Conservation (phyloP, 2,329 filamentous ascomycete genomes). For the Colletotrichum musicola region DNA sequence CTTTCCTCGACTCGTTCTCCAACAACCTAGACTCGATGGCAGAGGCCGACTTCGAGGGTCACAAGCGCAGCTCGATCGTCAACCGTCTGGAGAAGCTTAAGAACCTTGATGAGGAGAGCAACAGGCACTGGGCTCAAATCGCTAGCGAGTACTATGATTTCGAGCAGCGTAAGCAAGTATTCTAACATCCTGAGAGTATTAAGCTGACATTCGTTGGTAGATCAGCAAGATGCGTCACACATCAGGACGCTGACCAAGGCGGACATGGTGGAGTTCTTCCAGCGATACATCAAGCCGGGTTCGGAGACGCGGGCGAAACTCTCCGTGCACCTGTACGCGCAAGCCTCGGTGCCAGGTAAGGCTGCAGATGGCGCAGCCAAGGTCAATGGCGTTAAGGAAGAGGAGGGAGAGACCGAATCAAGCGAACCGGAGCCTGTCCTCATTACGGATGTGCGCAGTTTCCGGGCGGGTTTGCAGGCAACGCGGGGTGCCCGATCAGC, state of each 20-base stretch:
- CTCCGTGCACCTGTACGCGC: constrained; percentile 85
- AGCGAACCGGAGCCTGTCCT: constrained; percentile 60
- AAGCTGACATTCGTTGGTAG: constrained; percentile 54
- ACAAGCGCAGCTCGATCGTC: constrained; percentile 90
- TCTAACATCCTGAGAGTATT: neutral
- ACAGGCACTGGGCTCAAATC: constrained; percentile 87
- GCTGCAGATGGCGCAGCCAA: constrained; percentile 58
- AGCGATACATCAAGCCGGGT: constrained; percentile 78
- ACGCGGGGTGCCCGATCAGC: constrained; percentile 80
- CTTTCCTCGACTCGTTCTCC: constrained; percentile 79
- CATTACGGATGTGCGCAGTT: constrained; percentile 84
- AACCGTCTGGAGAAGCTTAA: constrained; percentile 92
- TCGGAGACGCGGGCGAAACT: constrained; percentile 83
- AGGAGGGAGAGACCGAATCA: constrained; percentile 50
- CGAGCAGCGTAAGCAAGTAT: constrained; percentile 74
- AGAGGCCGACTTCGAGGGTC: constrained; percentile 86
- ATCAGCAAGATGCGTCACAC: constrained; percentile 79
- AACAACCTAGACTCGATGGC: constrained; percentile 80
- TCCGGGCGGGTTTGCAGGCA: constrained; percentile 80
- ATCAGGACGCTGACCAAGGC: constrained; percentile 82
- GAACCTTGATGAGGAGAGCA: constrained; percentile 88
- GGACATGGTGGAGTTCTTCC: constrained; percentile 85
- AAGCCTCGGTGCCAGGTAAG: constrained; percentile 63
- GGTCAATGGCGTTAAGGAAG: constrained; percentile 47
- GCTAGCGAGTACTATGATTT: constrained; percentile 91